phyloP scores from a whole-genome alignment of 345 rosid species.

The Brassica rapa region DNA sequence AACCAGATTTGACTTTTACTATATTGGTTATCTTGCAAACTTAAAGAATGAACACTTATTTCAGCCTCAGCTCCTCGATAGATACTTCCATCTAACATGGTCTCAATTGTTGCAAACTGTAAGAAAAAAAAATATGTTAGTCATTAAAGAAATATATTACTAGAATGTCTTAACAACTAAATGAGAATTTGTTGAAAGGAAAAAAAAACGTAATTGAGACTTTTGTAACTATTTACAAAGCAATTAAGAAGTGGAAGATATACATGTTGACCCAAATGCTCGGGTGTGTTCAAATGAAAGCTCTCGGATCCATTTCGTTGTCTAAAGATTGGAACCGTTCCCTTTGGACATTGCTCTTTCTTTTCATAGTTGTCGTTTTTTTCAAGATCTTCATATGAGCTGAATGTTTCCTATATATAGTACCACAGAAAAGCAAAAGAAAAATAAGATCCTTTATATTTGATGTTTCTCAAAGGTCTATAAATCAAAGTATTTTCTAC shows the following conservation, averaged over 20 bases:
- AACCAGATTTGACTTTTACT: slow-evolving; percentile 35
- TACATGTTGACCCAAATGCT: slow-evolving; percentile 20
- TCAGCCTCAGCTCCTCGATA: slow-evolving; percentile 27
- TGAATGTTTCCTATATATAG: slow-evolving; percentile 23
- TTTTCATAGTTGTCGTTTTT: slow-evolving; percentile 1
- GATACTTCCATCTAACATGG: slow-evolving; percentile 18
- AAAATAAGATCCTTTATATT: neutral
- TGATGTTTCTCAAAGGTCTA: neutral
- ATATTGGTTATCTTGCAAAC: neutral
- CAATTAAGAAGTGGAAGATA: neutral
- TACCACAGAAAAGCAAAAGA: neutral
- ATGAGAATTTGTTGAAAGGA: neutral
- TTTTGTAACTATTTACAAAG: neutral
- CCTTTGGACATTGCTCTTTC: slow-evolving; percentile 22
- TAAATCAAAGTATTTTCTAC: neutral
- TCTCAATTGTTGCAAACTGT: slow-evolving; percentile 31
- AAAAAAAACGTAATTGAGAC: neutral
- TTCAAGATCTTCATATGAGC: neutral
- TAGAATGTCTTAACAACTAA: neutral
- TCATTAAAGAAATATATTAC: neutral
- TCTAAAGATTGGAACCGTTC: slow-evolving; percentile 24
- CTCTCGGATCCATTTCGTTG: slow-evolving; percentile 5
- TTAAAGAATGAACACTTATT: slow-evolving; percentile 18
- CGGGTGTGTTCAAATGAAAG: slow-evolving; percentile 13
- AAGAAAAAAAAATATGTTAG: neutral